Evolutionary conservation across 1,139 yeast genomes (phyloP).

Genomic region (Yamadazyma friedrichii): DNA sequence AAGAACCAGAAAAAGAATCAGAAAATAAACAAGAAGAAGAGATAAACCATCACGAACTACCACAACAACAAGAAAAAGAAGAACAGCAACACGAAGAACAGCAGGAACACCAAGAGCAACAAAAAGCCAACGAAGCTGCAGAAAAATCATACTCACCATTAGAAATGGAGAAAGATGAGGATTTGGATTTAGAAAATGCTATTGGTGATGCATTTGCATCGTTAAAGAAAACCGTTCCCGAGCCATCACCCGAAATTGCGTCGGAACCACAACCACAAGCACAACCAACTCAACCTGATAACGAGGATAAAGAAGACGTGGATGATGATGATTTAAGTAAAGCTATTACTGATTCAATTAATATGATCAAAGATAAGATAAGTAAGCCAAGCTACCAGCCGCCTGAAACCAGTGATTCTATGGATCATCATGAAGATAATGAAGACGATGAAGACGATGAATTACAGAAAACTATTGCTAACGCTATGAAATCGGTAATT

Average conservation of each 20-base stretch:
- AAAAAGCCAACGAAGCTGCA: background rate
- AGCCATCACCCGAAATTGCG: no score
- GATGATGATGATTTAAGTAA: conserved; percentile 13
- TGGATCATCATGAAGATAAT: background rate
- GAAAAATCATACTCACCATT: conserved; percentile 17
- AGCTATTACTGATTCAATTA: conserved; percentile 4
- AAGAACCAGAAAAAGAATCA: conserved; percentile 1
- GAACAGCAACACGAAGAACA: background rate
- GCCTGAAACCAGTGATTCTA: background rate
- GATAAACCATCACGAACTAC: conserved; percentile 2
- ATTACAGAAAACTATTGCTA: conserved; percentile 26
- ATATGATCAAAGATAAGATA: conserved; percentile 5
- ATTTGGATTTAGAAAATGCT: conserved; percentile 27
- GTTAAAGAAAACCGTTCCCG: conserved; percentile 15
- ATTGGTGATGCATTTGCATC: conserved; percentile 36
- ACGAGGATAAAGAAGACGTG: conserved; percentile 6
- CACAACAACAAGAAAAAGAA: conserved; percentile 1
- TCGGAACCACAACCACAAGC: conserved; percentile 2
- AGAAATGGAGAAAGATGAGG: conserved; percentile 19
- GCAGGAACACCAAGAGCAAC: background rate
- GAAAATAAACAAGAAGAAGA: conserved; percentile 1
- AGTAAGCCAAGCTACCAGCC: background rate
- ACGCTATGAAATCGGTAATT: conserved; percentile 25
- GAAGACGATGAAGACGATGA: conserved; percentile 8
- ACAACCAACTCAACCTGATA: background rate